Conservation (phyloP, 148 eudicot species). For the Nepenthes gracilis region DNA sequence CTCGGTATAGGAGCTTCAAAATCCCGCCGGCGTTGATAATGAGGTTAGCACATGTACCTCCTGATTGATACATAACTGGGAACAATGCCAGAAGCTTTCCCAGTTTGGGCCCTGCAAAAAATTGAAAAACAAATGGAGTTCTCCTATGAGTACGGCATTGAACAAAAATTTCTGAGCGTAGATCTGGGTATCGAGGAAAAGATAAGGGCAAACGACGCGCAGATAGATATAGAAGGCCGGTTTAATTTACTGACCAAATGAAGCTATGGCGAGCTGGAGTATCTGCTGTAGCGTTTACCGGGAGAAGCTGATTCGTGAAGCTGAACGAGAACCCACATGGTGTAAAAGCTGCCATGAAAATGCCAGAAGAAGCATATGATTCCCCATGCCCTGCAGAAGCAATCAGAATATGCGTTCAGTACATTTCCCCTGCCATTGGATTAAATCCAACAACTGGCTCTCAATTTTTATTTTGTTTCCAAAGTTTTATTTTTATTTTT, state of each 20-base stretch:
- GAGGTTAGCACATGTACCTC: conserved; percentile 69
- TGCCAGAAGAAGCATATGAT: conserved; percentile 17
- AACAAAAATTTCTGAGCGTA: no score
- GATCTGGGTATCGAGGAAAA: no score
- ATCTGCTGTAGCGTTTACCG: conserved; percentile 49
- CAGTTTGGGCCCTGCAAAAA: conserved; percentile 53
- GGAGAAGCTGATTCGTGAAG: conserved; percentile 29
- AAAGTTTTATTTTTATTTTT: no score
- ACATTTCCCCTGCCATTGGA: no score
- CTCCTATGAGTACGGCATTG: no score
- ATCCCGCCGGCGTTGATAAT: conserved; percentile 62
- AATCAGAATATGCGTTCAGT: no score
- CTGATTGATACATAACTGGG: conserved; percentile 76
- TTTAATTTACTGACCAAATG: conserved; percentile 79
- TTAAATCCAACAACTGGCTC: no score
- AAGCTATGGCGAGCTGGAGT: conserved; percentile 35
- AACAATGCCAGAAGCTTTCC: conserved; percentile 62
- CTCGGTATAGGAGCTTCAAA: conserved; percentile 37
- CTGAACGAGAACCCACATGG: conserved; percentile 35
- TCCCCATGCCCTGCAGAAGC: conserved; percentile 36
- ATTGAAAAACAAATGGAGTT: no score
- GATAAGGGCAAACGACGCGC: no score
- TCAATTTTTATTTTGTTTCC: no score
- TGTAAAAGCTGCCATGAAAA: conserved; percentile 43
- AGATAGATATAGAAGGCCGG: no score